These are phyloP conservation scores for Bretziella fagacearum DNA, from an alignment of 2,329 filamentous ascomycete genomes.

Conservation along the genomic window DNA sequence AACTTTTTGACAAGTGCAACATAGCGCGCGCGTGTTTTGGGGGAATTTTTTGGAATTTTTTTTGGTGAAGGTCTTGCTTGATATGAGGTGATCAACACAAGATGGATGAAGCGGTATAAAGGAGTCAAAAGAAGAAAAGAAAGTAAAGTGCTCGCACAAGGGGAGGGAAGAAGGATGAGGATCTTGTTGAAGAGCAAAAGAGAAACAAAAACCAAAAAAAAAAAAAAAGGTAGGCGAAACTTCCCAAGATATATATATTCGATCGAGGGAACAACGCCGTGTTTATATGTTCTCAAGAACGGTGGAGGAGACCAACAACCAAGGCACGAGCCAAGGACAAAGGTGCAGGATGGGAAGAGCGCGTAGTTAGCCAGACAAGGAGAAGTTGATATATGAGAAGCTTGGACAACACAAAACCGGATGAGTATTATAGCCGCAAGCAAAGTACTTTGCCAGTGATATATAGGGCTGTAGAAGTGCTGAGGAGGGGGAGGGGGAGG, in stretches of 20 bases:
- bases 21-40: slow-evolving; percentile 9
- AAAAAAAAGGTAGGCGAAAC: background rate
- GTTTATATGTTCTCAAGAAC: too few relatives aligned
- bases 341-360: too few relatives aligned
- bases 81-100: background rate
- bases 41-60: background rate
- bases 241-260: background rate
- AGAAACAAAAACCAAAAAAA: background rate
- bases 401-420: too few relatives aligned
- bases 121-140: background rate
- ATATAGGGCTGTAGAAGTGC: too few relatives aligned
- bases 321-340: too few relatives aligned
- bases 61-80: background rate
- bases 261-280: background rate
- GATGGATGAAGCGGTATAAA: background rate
- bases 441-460: too few relatives aligned
- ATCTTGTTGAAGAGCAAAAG: background rate
- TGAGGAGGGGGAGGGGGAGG: too few relatives aligned
- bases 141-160: too few relatives aligned
- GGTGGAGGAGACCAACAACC: too few relatives aligned
- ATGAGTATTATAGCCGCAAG: too few relatives aligned
- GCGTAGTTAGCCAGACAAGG: too few relatives aligned
- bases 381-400: too few relatives aligned
- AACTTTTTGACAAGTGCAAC: slow-evolving; percentile 6
- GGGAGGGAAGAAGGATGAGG: background rate